Base-by-base conservation (phyloP, 129 eudicot species). In the Mikania micrantha region DNA sequence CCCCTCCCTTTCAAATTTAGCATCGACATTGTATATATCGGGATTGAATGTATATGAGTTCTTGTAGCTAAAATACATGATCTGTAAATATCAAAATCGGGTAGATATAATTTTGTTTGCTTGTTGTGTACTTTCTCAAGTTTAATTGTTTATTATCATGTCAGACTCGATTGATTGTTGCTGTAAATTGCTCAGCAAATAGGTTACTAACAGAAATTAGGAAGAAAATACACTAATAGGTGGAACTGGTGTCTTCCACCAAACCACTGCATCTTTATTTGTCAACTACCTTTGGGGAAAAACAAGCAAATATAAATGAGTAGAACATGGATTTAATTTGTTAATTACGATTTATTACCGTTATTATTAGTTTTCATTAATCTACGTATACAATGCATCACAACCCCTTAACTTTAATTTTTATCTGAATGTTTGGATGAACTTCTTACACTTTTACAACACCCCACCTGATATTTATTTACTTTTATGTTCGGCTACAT, bases 1-100 rank as follows among this genome's bases (percentile, higher is more conserved):
- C 71, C 44, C 17, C n/a, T n/a, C n/a, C n/a, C n/a, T n/a, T n/a
- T 66, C 62, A 5, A 29, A 27, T 28, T 66, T 66, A 28, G 59
- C 70, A 21, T 40, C 48, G 13, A 41, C n/a, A n/a, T n/a, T n/a
- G n/a, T n/a, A n/a, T n/a, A n/a, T n/a, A n/a, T n/a, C n/a, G n/a
- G n/a, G n/a, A n/a, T n/a, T n/a, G n/a, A n/a, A 24, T 39, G 54
- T n/a, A 53, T 34, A n/a, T 24, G 53, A 22, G 25, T 13, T 67
- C 20, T 32, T 0, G 36, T 36, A 21, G 47, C 32, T 50, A 21
- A 22, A 1, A 32, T 50, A 52, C 61, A 34, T 50, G 64, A 53
- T 69, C 2, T 17, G 31, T 66, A 24, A 44, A 24, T 66, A 42
- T 66, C 39, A 9, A 52, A 22, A 24, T 16, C 36, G 22, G 53